These are phyloP conservation scores for Aspergillus brasiliensis DNA, from an alignment of 2,329 filamentous ascomycete genomes.

Conservation along the genomic window DNA sequence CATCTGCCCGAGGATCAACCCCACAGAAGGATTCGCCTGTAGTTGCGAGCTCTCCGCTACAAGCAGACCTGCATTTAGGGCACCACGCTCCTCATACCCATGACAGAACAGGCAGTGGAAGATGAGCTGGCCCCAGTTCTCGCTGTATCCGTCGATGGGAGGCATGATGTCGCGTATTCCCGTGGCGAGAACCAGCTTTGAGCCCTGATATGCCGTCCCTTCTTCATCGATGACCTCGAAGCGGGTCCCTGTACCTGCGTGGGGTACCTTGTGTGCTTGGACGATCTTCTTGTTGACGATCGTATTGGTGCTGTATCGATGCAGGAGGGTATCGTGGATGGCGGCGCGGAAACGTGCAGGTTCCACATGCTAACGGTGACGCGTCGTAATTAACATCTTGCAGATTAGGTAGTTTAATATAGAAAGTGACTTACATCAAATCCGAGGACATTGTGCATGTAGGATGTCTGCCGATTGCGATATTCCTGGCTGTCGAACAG, in stretches of 20 bases:
- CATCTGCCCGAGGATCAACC: conserved; percentile 28
- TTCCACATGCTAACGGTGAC: conserved; percentile 28
- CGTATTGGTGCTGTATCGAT: conserved; percentile 6
- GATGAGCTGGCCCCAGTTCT: conserved; percentile 53
- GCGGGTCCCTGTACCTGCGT: background rate
- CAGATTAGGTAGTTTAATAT: background rate
- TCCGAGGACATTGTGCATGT: conserved; percentile 60
- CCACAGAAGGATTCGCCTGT: background rate
- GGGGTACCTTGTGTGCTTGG: conserved; percentile 22
- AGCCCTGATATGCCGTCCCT: conserved; percentile 50
- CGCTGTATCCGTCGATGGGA: conserved; percentile 55
- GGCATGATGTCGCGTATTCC: conserved; percentile 57
- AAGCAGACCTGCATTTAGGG: conserved; percentile 3
- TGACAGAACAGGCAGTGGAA: conserved; percentile 20
- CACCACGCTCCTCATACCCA: conserved; percentile 16
- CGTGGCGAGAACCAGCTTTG: conserved; percentile 58
- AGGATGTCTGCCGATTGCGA: conserved; percentile 55
- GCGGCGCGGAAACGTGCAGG: conserved; percentile 2
- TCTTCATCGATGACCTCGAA: conserved; percentile 47
- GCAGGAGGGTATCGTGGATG: background rate
- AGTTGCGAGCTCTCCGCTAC: conserved; percentile 41
- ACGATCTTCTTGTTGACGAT: background rate
- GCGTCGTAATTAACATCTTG: background rate
- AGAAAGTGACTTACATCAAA: background rate
- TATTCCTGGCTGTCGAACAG: conserved; percentile 60